phyloP scores from a whole-genome alignment of 2,329 filamentous ascomycete species.

The Pyrenochaeta sp. region DNA sequence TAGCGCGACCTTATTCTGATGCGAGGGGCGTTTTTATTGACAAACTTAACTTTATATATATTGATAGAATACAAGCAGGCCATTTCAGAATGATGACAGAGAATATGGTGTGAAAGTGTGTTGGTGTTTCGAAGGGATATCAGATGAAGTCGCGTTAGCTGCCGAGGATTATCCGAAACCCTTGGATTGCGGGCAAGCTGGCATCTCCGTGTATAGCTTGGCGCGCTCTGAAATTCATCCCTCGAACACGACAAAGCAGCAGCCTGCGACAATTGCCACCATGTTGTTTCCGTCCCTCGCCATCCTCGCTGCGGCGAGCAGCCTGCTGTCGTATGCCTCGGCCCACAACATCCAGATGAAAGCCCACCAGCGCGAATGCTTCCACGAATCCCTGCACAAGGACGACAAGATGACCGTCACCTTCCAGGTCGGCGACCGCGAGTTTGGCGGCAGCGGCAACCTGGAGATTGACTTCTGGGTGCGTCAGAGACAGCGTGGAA shows the following conservation, averaged over 20 bases:
- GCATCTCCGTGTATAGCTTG: slow-evolving; percentile 36
- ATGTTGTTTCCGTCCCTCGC: slow-evolving; percentile 49
- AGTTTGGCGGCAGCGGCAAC: slow-evolving; percentile 93
- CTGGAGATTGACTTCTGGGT: slow-evolving; percentile 99
- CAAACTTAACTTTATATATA: too few relatives aligned
- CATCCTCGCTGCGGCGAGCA: slow-evolving; percentile 56
- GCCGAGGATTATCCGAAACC: slow-evolving; percentile 19
- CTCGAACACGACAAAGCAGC: slow-evolving; percentile 16
- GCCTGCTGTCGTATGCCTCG: slow-evolving; percentile 68
- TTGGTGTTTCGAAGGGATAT: background rate
- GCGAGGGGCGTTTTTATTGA: too few relatives aligned
- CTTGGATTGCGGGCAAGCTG: slow-evolving; percentile 40
- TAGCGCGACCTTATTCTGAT: too few relatives aligned
- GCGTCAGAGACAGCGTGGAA: slow-evolving; percentile 34
- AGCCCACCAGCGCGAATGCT: slow-evolving; percentile 94
- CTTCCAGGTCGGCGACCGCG: slow-evolving; percentile 95
- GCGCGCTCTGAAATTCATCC: slow-evolving; percentile 12
- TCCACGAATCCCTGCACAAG: slow-evolving; percentile 89
- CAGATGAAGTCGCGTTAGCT: slow-evolving; percentile 7
- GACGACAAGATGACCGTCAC: slow-evolving; percentile 99
- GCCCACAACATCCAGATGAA: slow-evolving; percentile 97
- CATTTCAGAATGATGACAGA: too few relatives aligned
- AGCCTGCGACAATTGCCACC: slow-evolving; percentile 20
- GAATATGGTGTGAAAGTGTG: background rate
- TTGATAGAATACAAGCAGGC: too few relatives aligned